phyloP scores from a whole-genome alignment of 495 filamentous ascomycete genomes.

The Penicillium mononematosum region DNA sequence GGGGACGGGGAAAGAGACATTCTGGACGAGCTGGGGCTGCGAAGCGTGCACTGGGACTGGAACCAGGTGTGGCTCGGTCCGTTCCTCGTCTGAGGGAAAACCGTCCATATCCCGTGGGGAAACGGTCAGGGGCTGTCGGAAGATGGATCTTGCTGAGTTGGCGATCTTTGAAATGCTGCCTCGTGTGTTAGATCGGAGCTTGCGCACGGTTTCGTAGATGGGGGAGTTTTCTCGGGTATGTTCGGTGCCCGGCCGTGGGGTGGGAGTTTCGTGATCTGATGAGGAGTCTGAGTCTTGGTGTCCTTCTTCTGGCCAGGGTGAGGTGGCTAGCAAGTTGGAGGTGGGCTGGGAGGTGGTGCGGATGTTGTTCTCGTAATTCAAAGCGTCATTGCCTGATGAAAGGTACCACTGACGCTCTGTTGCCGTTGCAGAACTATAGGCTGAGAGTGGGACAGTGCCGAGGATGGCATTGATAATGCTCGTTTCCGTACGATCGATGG shows the following conservation, averaged over 20 bases:
- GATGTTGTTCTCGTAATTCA: neutral
- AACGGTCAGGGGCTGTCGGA: neutral
- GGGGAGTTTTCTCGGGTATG: neutral
- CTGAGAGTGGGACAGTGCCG: conserved; percentile 14
- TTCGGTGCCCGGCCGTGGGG: neutral
- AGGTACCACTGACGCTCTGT: conserved; percentile 8
- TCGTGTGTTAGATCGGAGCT: neutral
- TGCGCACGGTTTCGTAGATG: conserved; percentile 11
- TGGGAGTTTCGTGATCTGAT: neutral
- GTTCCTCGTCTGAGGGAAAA: neutral
- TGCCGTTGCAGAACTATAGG: conserved; percentile 20
- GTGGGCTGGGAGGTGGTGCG: neutral
- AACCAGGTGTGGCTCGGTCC: neutral
- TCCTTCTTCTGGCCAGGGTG: neutral
- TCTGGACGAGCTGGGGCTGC: neutral
- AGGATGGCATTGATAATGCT: conserved; percentile 15
- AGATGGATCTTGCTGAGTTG: conserved; percentile 5
- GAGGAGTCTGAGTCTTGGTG: neutral
- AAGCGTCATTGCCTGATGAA: neutral
- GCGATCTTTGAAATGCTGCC: conserved; percentile 5
- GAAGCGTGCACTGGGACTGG: neutral
- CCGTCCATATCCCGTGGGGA: neutral
- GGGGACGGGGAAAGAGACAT: neutral
- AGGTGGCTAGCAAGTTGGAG: neutral
- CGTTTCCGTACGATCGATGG: conserved; percentile 17